Base-by-base conservation (phyloP, 2,329 filamentous ascomycete species). In the Lachnellula subtilissima region DNA sequence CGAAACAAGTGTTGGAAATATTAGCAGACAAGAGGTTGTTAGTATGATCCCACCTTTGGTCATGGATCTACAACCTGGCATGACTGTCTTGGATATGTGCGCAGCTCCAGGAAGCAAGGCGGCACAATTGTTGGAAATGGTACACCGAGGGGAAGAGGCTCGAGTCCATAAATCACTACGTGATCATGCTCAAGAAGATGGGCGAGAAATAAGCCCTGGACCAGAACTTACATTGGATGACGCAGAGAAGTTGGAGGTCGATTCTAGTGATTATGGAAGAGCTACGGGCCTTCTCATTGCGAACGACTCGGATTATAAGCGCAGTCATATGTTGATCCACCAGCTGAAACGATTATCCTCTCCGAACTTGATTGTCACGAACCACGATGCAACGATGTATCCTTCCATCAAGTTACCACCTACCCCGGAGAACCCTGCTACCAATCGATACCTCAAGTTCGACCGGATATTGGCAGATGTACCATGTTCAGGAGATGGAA, bases 31-130 rank as follows among this genome's bases (percentile, higher is more conserved):
- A 74, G 94, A 99, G 76, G 88, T 96, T 46, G 94, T 99, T 68
- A 96, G 91, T 77, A 99, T 99, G 94, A 97, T 99, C 61, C 94
- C 94, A 25, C 94, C 94, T 25, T 81, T 97, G 65, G 79, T 97
- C 66, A 88, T 99, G 78, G 92, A 97, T 68, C 80, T 97, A 50
- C 84, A 85, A 65, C 92, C 94, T 4, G 90, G 92, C 52, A 96
- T 97, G 87, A 88, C 87, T 1, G 92, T 97, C 9, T 76, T 99
- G 65, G 94, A 99, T 72, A 86, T 99, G 77, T 99, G 94, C 74
- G 94, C 94, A 57, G 94, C 94, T 0, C 94, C 94, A 1, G 94
- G 94, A 58, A 97, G 93, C 78, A 99, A 99, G 79, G 92, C 94
- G 12, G 90, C 91, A 3, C 94, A 99, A 76, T 76, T 99, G 55